phyloP scores from a whole-genome alignment of 1,139 yeast genomes.

The Blastobotrys arbuscula region DNA sequence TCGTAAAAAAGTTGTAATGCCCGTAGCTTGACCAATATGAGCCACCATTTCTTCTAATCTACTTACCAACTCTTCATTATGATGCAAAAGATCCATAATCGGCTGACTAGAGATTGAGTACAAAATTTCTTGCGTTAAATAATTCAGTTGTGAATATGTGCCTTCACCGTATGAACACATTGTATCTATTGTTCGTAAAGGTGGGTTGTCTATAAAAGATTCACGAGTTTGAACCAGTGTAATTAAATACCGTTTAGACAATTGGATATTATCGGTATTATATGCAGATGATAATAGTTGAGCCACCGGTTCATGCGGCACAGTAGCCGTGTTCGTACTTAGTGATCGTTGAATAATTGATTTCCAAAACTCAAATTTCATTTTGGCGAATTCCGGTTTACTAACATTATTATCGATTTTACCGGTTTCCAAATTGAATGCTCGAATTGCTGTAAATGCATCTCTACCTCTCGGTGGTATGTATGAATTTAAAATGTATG shows the following conservation, averaged over 20 bases:
- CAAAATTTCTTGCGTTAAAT: conserved; percentile 57
- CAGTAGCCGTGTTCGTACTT: conserved; percentile 26
- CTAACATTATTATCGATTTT: conserved; percentile 49
- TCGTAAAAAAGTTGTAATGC: conserved; percentile 60
- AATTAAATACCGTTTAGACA: conserved; percentile 51
- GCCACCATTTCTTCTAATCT: conserved; percentile 56
- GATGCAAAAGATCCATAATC: conserved; percentile 46
- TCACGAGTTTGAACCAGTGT: conserved; percentile 60
- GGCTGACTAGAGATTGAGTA: conserved; percentile 55
- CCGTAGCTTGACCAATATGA: conserved; percentile 78
- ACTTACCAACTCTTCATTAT: conserved; percentile 40
- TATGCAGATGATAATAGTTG: conserved; percentile 40
- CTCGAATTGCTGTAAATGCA: conserved; percentile 61
- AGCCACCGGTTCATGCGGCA: conserved; percentile 54
- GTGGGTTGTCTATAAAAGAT: conserved; percentile 41
- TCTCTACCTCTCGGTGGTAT: conserved; percentile 63
- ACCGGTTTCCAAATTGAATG: conserved; percentile 63
- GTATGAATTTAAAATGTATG: conserved; percentile 62
- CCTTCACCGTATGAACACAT: conserved; percentile 81
- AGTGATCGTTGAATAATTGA: conserved; percentile 32
- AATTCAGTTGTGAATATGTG: conserved; percentile 66
- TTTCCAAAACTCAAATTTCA: conserved; percentile 39
- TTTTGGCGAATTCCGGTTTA: conserved; percentile 34
- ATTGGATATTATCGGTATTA: conserved; percentile 35
- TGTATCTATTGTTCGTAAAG: conserved; percentile 49